Percentiles rank a stretch among this genome's conserved stretches.
Conservation (phyloP, 2,329 filamentous ascomycete genomes). For the Diplodia corticola region DNA sequence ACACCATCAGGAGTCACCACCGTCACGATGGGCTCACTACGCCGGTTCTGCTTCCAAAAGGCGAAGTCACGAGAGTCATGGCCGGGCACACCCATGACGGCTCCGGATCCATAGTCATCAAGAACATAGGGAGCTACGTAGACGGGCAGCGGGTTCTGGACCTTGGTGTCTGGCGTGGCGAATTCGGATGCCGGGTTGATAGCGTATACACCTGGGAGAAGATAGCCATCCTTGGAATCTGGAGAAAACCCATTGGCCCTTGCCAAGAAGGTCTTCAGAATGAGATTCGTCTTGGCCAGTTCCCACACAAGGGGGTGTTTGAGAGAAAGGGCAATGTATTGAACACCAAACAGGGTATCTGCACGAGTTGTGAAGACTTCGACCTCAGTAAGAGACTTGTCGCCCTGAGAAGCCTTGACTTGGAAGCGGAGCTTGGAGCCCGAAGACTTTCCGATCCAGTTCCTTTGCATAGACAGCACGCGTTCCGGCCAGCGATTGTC, state of each 20-base stretch:
- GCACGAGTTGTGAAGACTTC: conserved; percentile 82
- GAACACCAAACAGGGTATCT: conserved; percentile 83
- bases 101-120: conserved; percentile 81
- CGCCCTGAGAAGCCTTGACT: conserved; percentile 46
- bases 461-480: conserved; percentile 78
- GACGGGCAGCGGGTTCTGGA: conserved; percentile 64
- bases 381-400: conserved; percentile 51
- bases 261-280: conserved; percentile 68
- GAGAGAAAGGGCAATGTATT: conserved; percentile 78
- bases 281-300: conserved; percentile 59
- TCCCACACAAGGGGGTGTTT: conserved; percentile 67
- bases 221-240: conserved; percentile 65
- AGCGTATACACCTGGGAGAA: conserved; percentile 51
- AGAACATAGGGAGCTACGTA: conserved; percentile 85
- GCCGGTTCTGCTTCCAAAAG: conserved; percentile 75
- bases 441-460: conserved; percentile 81
- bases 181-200: conserved; percentile 52
- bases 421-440: conserved; percentile 74
- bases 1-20: conserved; percentile 25
- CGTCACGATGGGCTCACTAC: conserved; percentile 57
- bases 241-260: conserved; percentile 53
- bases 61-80: conserved; percentile 77
- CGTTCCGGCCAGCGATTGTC: conserved; percentile 75
- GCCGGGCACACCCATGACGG: conserved; percentile 88
- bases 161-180: conserved; percentile 52